Conservation (phyloP, 441 rosid genomes). For the Cnidoscolus chayamansa region DNA sequence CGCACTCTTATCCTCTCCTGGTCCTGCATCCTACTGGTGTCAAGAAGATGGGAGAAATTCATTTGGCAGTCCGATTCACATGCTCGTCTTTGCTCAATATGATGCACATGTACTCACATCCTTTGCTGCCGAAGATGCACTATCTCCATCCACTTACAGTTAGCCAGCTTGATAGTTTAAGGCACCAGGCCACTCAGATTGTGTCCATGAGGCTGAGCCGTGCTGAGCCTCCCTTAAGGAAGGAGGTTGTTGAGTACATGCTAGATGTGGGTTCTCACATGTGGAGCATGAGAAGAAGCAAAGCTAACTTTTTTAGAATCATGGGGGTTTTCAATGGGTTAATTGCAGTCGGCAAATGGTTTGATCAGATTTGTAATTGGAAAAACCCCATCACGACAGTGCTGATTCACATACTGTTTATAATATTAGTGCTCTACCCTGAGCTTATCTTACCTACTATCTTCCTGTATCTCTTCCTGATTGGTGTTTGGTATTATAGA, state of each 20-base stretch:
- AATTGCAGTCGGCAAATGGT: constrained; percentile 89
- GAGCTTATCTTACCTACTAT: constrained; percentile 88
- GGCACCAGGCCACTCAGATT: constrained; percentile 89
- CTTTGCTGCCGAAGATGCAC: constrained; percentile 93
- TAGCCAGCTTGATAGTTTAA: constrained; percentile 76
- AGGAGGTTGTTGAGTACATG: constrained; percentile 96
- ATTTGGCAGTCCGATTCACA: constrained; percentile 85
- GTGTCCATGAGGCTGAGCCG: constrained; percentile 81
- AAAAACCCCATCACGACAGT: constrained; percentile 88
- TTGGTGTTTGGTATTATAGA: constrained; percentile 89
- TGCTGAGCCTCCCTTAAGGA: constrained; percentile 91
- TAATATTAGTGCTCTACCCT: constrained; percentile 85
- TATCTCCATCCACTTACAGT: constrained; percentile 87
- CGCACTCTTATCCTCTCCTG: constrained; percentile 84
- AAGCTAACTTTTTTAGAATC: constrained; percentile 90
- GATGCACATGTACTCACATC: constrained; percentile 91
- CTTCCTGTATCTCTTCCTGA: constrained; percentile 88
- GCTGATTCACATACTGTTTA: constrained; percentile 80
- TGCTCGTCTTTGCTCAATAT: constrained; percentile 88
- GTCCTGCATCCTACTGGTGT: constrained; percentile 81
- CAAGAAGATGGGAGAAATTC: constrained; percentile 96
- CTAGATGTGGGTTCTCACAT: constrained; percentile 94
- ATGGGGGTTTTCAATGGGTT: constrained; percentile 76
- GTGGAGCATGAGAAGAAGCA: constrained; percentile 99
- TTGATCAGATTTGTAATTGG: constrained; percentile 93